Evolutionary conservation across 139 green algal genomes (phyloP).

Genomic region (Edaphochlamys debaryana): DNA sequence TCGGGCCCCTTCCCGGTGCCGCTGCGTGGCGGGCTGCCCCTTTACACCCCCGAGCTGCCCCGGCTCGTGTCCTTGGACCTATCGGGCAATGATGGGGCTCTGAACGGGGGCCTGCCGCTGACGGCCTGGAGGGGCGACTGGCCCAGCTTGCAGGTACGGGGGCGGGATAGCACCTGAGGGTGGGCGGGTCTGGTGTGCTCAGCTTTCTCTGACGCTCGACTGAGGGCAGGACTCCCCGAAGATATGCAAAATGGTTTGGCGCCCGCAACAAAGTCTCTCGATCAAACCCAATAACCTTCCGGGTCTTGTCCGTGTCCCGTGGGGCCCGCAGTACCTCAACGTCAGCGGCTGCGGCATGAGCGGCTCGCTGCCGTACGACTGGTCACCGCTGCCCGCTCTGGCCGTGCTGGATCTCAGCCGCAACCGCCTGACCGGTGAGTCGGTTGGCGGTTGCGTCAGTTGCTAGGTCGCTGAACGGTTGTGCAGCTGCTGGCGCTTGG

Average conservation of each 20-base stretch:
- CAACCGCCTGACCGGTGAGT: too few relatives aligned
- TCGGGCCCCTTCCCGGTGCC: neutral
- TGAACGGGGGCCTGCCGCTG: conserved; percentile 3
- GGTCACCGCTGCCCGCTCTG: neutral
- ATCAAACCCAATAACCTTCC: neutral
- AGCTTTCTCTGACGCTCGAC: too few relatives aligned
- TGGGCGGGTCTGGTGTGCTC: too few relatives aligned
- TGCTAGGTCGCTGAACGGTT: too few relatives aligned
- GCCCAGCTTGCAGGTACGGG: neutral
- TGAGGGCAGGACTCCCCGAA: too few relatives aligned
- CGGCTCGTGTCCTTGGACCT: neutral
- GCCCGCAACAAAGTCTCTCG: neutral
- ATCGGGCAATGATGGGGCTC: neutral
- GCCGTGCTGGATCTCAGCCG: too few relatives aligned
- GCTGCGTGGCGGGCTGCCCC: conserved; percentile 1
- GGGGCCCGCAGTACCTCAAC: neutral
- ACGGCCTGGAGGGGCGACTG: neutral
- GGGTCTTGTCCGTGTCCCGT: neutral
- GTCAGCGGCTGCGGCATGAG: neutral
- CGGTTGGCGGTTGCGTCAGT: too few relatives aligned
- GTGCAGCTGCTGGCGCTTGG: too few relatives aligned
- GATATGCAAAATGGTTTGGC: too few relatives aligned
- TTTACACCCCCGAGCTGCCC: neutral
- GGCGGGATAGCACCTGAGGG: neutral
- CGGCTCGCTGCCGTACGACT: neutral